Conservation (phyloP, 2,329 filamentous ascomycete genomes). For the Fusarium fracticaudum region DNA sequence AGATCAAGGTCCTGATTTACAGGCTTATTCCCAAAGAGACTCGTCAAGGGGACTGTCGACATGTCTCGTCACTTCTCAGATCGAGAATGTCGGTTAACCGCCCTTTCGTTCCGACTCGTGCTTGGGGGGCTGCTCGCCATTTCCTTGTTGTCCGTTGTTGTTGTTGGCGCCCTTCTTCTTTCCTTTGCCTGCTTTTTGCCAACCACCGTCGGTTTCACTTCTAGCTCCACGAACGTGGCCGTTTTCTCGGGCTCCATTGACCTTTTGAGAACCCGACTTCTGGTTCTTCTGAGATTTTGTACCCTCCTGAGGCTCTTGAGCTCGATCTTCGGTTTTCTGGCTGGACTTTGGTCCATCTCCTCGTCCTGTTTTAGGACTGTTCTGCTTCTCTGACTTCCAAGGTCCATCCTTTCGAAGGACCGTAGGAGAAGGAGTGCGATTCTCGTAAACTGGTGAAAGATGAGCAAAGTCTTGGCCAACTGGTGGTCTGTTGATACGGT, state of each 20-base stretch:
- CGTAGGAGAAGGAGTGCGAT: conserved; percentile 75
- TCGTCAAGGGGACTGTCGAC: background rate
- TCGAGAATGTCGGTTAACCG: conserved; percentile 52
- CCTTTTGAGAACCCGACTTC: conserved; percentile 44
- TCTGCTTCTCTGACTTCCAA: conserved; percentile 41
- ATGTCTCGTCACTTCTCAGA: conserved; percentile 31
- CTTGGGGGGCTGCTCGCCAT: conserved; percentile 65
- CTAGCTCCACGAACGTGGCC: conserved; percentile 64
- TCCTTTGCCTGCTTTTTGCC: conserved; percentile 68
- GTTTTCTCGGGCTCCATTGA: conserved; percentile 58
- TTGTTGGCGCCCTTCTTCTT: conserved; percentile 56
- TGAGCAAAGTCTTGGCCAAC: conserved; percentile 55
- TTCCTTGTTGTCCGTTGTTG: conserved; percentile 47
- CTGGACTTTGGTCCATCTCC: conserved; percentile 32
- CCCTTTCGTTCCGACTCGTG: conserved; percentile 71
- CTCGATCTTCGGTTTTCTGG: conserved; percentile 40
- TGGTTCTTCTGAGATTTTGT: conserved; percentile 41
- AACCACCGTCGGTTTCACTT: conserved; percentile 64
- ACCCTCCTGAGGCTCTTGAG: conserved; percentile 41
- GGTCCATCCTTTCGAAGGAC: conserved; percentile 62
- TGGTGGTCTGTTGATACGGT: conserved; percentile 50
- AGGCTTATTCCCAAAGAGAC: background rate
- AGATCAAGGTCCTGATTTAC: conserved; percentile 16
- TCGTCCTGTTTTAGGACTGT: conserved; percentile 28
- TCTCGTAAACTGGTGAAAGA: conserved; percentile 80